Evolutionary conservation across 2,329 filamentous ascomycete genomes (phyloP), one percentile per base, ranked within the genome.

Genomic region (Trichophyton rubrum): DNA sequence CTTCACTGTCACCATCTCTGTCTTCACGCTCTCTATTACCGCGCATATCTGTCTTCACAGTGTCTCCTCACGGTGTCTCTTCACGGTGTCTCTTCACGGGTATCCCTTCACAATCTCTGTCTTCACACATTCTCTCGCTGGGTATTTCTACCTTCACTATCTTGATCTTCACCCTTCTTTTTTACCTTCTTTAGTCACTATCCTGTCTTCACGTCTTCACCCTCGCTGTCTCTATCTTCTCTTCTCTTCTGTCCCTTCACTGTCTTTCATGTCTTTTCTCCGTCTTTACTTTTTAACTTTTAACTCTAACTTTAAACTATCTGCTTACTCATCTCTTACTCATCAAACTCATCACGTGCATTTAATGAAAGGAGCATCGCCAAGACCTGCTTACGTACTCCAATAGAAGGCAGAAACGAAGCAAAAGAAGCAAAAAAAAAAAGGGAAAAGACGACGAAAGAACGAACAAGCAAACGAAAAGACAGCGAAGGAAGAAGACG

Each of bases 371-470:
- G 20, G 22, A 38, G 40, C 24, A n/a, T 30, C 35, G 60, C 60
- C 60, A 61, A 61, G 60, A 59, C 53, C 33, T 43, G 17, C 55
- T 57, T 57, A 58, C 55, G 51, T 62, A 47, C n/a, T 35, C 33
- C 13, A 33, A 17, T 20, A 35, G 20, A 56, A 45, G 56, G 49
- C 35, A 9, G 9, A 33, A 20, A 59, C 33, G 33, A 38, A 9
- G 33, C 33, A 6, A 56, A 43, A 45, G 49, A 22, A 8, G 9
- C n/a, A 20, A 59, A 17, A 49, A 9, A 20, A 59, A 17, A 49
- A 9, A 49, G 5, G 17, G 24, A 49, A n/a, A 49, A 49, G 45
- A 22, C 11, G 45, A 13, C 27, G 27, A 30, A 6, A n/a, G 24
- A 6, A 30, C 27, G 6, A 30, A 7, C 27, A 30, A 30, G 27